A percentile compares a stretch with the other conserved stretches of the same genome.
phyloP scores from a whole-genome alignment of 108 stramenopile species.

The Seminavis robusta region DNA sequence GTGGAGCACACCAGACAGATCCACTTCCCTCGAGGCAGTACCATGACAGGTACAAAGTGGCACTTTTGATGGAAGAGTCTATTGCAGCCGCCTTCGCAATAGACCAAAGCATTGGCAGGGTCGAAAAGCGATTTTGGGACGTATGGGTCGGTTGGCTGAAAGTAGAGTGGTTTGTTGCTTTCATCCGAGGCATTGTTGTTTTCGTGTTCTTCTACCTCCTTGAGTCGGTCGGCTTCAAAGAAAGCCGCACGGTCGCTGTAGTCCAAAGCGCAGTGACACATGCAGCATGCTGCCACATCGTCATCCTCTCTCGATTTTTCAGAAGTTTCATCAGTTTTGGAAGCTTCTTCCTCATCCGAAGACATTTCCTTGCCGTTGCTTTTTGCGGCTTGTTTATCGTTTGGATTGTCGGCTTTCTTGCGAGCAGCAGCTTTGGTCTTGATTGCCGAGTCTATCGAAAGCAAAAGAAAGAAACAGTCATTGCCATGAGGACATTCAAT shows the following conservation, averaged over 20 bases:
- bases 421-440: too few relatives aligned
- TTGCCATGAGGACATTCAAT: too few relatives aligned
- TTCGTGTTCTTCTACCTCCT: constrained; percentile 15
- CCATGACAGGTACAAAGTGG: constrained; percentile 81
- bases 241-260: constrained; percentile 63
- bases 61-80: constrained; percentile 86
- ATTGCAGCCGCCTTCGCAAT: constrained; percentile 80
- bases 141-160: constrained; percentile 36
- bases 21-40: constrained; percentile 71
- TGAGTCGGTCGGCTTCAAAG: constrained; percentile 43
- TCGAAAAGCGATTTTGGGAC: constrained; percentile 62
- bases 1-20: constrained; percentile 64
- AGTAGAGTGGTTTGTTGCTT: constrained; percentile 22
- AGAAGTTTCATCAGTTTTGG: too few relatives aligned
- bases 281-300: constrained; percentile 58
- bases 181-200: constrained; percentile 8
- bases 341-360: too few relatives aligned
- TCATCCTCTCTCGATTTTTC: too few relatives aligned
- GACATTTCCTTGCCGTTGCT: too few relatives aligned
- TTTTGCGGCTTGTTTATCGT: too few relatives aligned
- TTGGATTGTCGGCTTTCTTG: too few relatives aligned
- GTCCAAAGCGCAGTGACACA: constrained; percentile 81
- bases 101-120: constrained; percentile 69
- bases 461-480: too few relatives aligned
- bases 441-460: too few relatives aligned